These are phyloP conservation scores for Penicillium palitans DNA, from an alignment of 2,329 filamentous ascomycete genomes.

Conservation along the genomic window DNA sequence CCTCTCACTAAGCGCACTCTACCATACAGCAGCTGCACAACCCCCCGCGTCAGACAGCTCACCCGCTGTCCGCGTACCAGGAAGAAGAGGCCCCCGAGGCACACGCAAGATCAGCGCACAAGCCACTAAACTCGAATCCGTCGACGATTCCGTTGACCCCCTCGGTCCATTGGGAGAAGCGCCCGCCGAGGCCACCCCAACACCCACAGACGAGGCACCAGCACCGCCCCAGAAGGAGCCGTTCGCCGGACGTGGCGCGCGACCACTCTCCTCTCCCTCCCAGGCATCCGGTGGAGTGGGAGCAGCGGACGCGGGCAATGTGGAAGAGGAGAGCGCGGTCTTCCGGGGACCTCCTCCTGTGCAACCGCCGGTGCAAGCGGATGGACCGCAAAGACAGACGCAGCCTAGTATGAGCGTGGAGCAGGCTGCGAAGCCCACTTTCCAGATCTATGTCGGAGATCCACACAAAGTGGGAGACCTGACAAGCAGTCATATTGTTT, in stretches of 20 bases:
- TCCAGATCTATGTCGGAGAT: slow-evolving; percentile 89
- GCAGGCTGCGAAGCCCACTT: slow-evolving; percentile 87
- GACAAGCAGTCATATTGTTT: slow-evolving; percentile 96
- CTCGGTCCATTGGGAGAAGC: slow-evolving; percentile 60
- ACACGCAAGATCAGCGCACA: slow-evolving; percentile 60
- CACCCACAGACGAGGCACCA: slow-evolving; percentile 54
- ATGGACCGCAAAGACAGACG: slow-evolving; percentile 52
- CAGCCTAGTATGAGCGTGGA: slow-evolving; percentile 86
- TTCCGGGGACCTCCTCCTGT: slow-evolving; percentile 63
- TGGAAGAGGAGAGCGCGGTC: slow-evolving; percentile 69
- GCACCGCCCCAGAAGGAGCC: slow-evolving; percentile 62
- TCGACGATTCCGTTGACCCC: slow-evolving; percentile 63
- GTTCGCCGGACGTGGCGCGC: slow-evolving; percentile 37
- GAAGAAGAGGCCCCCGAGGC: slow-evolving; percentile 53
- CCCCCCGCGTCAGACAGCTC: slow-evolving; percentile 39
- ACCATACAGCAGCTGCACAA: slow-evolving; percentile 31
- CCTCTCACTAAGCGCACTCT: slow-evolving; percentile 23
- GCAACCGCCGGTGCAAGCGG: slow-evolving; percentile 49
- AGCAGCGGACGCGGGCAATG: slow-evolving; percentile 66
- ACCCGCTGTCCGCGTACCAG: slow-evolving; percentile 49
- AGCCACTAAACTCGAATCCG: slow-evolving; percentile 62
- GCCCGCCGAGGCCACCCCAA: slow-evolving; percentile 35
- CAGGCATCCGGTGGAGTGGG: slow-evolving; percentile 52
- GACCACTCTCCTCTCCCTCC: slow-evolving; percentile 42
- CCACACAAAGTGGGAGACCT: slow-evolving; percentile 97